phyloP scores from a whole-genome alignment of 129 eudicot species.

The Arctium lappa region DNA sequence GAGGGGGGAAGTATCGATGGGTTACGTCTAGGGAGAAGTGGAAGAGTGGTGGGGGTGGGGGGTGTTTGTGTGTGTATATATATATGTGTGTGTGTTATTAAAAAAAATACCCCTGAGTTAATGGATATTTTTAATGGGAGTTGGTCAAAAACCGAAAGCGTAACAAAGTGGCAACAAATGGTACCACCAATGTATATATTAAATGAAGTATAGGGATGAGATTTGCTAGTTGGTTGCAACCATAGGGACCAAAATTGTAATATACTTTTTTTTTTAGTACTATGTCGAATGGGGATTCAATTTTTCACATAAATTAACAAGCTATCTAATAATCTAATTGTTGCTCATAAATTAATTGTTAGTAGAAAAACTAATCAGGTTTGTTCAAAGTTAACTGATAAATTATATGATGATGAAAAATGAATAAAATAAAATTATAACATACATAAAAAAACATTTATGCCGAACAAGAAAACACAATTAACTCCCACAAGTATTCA shows the following conservation, averaged over 20 bases:
- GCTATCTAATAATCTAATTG: too few species aligned
- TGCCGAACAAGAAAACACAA: too few species aligned
- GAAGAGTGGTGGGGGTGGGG: too few species aligned
- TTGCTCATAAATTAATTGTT: neutral
- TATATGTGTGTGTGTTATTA: too few species aligned
- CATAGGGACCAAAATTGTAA: neutral
- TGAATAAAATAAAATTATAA: too few species aligned
- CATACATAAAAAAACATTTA: too few species aligned
- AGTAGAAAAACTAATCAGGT: neutral
- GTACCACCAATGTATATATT: neutral
- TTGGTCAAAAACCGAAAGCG: neutral
- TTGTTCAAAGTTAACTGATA: neutral
- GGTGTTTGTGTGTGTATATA: too few species aligned
- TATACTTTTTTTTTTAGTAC: too few species aligned
- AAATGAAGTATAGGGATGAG: neutral
- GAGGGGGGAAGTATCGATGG: too few species aligned
- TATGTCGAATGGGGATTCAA: neutral
- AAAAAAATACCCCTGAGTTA: neutral
- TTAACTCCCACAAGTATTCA: too few species aligned
- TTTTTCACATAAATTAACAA: neutral
- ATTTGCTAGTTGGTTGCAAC: neutral
- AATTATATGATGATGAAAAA: neutral
- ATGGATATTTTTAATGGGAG: neutral
- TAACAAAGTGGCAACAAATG: neutral
- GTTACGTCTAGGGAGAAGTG: too few species aligned